Base-by-base conservation (phyloP, 2,329 filamentous ascomycete genomes). In the Fusarium mangiferae region DNA sequence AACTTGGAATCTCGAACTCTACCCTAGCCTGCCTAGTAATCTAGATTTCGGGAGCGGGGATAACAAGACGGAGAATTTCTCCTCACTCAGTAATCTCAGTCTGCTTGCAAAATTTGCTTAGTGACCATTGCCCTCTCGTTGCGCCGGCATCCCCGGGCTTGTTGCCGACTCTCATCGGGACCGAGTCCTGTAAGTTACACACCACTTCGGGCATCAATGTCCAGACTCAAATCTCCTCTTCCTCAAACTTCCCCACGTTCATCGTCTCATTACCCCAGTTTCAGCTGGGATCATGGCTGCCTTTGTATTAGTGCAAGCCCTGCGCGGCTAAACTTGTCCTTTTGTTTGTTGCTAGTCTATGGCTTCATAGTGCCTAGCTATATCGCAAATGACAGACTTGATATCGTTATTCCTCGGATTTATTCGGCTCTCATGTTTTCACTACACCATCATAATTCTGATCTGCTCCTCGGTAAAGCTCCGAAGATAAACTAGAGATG, bases 41-140 rank as follows among this genome's bases (percentile, higher is more conserved):
- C 62, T 73, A 78, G 68, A 76, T 73, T 76, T 60, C 63, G 71
- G 65, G 28, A 66, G 48, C 52, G 39, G 75, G 75, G 72, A 57
- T 28, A 20, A 51, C 57, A 48, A 38, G 61, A 52, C 62, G 60
- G 64, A 59, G 56, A 66, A 70, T 70, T 69, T 66, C 39, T 61
- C 56, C 60, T 52, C 56, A 54, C 42, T 35, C 30, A 55, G 9
- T 17, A 35, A 36, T 26, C 20, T 62, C 46, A 44, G 20, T n/a
- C 20, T 46, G 6, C 10, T 28, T 66, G 38, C 26, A 44, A 28
- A 39, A 39, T 35, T 68, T 49, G 61, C 38, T 33, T 51, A 49
- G 49, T 57, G 46, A 41, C n/a, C 33, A n/a, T 28, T n/a, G 39
- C 20, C 9, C 9, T 48, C 14, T 24, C 33, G 14, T 30, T 33